Base-by-base conservation (phyloP, 140 eudicot species). In the Oenanthe javanica region DNA sequence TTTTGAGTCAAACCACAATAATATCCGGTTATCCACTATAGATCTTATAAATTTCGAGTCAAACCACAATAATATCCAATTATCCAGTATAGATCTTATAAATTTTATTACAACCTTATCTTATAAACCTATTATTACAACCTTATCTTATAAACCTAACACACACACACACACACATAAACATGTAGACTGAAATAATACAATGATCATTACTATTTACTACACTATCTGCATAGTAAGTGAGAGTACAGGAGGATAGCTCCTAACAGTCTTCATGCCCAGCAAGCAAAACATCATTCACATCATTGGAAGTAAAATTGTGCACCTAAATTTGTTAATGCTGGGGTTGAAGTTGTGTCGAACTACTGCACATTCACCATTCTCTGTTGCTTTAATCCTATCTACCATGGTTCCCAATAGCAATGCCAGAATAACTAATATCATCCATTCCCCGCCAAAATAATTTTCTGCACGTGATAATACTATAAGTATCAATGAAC, bases 381-480 rank as follows among this genome's bases (percentile, higher is more conserved):
- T n/a, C 77, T 83, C 92, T 21, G 19, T 9, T 11, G 77, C 82
- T 21, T 79, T 83, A 12, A 81, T 63, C 89, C 88, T 81, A 18
- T 73, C 84, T 4, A 88, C 15, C 7, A 74, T 16, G 61, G 75
- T 82, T 76, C 5, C 89, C 89, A 1, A 90, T 77, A 80, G 70
- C 89, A 36, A 90, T 81, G 67, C 85, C 90, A 5, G 88, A 45
- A 67, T 81, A 88, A 1, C 92, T 90, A 10, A 48, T 48, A 48
- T 10, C 15, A 48, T 48, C 52, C 31, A 31, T 31, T 31, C 31
- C 38, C 87, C 91, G 0, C 90, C 93, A 31, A 91, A 84, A 43
- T 77, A 25, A 14, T 67, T 67, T 67, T 67, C n/a, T 67, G 74
- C 74, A 67, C 18, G 10, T 0, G 15, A 36, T 36, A 67, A 63